Base-by-base conservation (phyloP, 192 early-diverging fungal species). In the Entomortierella beljakovae region DNA sequence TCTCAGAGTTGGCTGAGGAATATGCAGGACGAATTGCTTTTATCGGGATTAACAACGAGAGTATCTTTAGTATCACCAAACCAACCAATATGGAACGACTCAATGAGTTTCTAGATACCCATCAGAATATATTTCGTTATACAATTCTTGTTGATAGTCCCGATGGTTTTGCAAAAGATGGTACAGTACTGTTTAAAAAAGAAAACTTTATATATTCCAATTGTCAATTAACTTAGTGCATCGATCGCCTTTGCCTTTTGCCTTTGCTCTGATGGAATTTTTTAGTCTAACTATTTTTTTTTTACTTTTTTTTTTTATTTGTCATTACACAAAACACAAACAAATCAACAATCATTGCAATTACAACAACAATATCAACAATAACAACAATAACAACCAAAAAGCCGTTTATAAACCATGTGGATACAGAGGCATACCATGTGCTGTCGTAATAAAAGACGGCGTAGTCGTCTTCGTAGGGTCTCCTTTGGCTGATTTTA, bases 1-100 rank as follows among this genome's bases (percentile, higher is more conserved):
- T 79, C 8, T 79, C 75, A 16, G 61, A 79, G 28, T 31, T 79
- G 75, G 65, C 75, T 31, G 75, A 79, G 8, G 75, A 79, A 26
- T 79, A 60, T 25, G 54, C 75, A 37, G 67, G 75, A 28, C 52
- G 33, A 31, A 57, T 69, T 4, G 75, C 67, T 15, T 68, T 79
- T 29, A 60, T 79, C 16, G 75, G 75, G 28, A 69, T 79, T 29
- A 79, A 79, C 38, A 79, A 79, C 38, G 75, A 79, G 29, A 79
- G 75, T 35, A 69, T 79, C 32, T 79, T 79, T 29, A 34, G 56
- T 31, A 26, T 50, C 9, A 70, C 61, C 34, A 69, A 70, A 70
- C 75, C 75, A 40, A 53, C 66, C 29, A 65, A 79, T 1, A 52
- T 70, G 61, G 75, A 79, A 13, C 37, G 55, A 13, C 62, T 79